Base-by-base conservation (phyloP, 805 yeast species). In the Candida coquimbonensis region DNA sequence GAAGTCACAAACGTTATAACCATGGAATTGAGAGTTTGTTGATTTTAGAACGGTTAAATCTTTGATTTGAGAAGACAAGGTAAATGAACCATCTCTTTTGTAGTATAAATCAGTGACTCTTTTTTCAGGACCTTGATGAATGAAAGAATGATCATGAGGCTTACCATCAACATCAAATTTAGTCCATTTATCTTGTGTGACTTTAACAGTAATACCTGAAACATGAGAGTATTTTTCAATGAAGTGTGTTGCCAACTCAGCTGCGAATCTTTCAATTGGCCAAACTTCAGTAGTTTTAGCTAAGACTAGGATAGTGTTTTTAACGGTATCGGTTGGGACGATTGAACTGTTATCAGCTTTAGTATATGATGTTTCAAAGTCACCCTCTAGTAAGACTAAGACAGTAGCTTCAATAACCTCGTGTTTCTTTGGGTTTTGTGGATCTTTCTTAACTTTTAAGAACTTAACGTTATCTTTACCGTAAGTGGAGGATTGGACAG, bases 391-490 rank as follows among this genome's bases (percentile, higher is more conserved):
- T 42, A 90, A 70, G 26, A 82, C 82, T 52, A 75, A 73, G 46
- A 86, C 95, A 47, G 88, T 83, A 44, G 95, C 87, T 70, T 90
- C 96, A 66, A 87, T 75, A 36, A 90, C 81, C 49, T 87, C 84
- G 65, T 90, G 97, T 39, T 72, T 70, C 59, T 77, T 69, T 16
- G 91, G 89, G 68, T 88, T 76, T 43, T 69, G 52, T 49, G 85
- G 76, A 68, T 87, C 87, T 60, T 83, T 85, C 67, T 80, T 83
- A 56, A 89, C 96, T 68, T 89, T 90, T 58, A 90, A 75, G 66
- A 90, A 86, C 64, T 90, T 88, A 63, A 90, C 96, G 68, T 88
- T 87, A 65, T 81, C 95, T 65, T 90, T 90, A 53, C 97, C 97
- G 74, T 90, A 90, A 29, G 86, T 70, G 26, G 95, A 82, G 9